These are phyloP conservation scores for Lipomyces mesembrius DNA, from an alignment of 805 yeast genomes.

Conservation along the genomic window DNA sequence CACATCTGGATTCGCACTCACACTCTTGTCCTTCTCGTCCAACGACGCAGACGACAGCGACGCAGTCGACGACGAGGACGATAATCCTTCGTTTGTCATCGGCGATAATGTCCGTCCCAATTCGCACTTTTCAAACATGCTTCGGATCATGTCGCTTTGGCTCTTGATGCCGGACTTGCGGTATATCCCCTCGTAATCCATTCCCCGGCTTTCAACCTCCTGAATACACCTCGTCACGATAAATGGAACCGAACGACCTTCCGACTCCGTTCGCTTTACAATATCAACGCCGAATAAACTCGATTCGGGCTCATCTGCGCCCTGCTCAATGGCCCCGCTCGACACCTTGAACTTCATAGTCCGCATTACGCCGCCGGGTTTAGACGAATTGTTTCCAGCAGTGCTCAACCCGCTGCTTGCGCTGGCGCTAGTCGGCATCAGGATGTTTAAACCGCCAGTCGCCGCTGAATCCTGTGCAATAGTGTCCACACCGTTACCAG, in stretches of 20 bases:
- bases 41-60: slow-evolving; percentile 4
- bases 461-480: not conserved
- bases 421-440: slow-evolving; percentile 34
- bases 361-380: slow-evolving; percentile 20
- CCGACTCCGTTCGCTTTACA: slow-evolving; percentile 65
- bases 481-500: not conserved
- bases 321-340: not conserved
- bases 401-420: slow-evolving; percentile 38
- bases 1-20: not conserved
- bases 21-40: slow-evolving; percentile 5
- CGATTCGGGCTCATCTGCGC: not conserved
- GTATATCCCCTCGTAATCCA: slow-evolving; percentile 84
- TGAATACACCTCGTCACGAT: slow-evolving; percentile 71
- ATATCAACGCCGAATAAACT: slow-evolving; percentile 55
- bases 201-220: slow-evolving; percentile 78
- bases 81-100: not conserved
- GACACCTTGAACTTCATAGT: slow-evolving; percentile 16
- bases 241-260: slow-evolving; percentile 67
- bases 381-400: slow-evolving; percentile 12
- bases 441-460: slow-evolving; percentile 18
- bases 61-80: slow-evolving; percentile 7
- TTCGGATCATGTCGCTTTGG: slow-evolving; percentile 57
- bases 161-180: slow-evolving; percentile 84
- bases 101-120: slow-evolving; percentile 6
- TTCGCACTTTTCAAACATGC: slow-evolving; percentile 46